Evolutionary conservation across 345 rosid species (phyloP).

Genomic region (Eucalyptus pauciflora): DNA sequence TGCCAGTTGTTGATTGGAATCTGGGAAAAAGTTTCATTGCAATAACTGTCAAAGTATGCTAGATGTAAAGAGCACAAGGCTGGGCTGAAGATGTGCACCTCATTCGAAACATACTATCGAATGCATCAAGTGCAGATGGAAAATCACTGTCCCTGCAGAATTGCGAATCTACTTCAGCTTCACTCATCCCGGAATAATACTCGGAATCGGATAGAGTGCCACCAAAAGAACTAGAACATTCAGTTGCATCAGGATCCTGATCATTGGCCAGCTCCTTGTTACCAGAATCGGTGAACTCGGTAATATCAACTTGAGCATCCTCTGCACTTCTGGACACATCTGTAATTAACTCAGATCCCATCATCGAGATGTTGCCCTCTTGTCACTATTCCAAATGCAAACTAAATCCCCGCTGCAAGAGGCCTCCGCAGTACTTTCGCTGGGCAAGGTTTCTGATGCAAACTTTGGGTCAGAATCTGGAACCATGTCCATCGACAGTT

Average conservation of each 20-base stretch:
- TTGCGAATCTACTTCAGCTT: constrained; percentile 78
- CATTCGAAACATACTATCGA: constrained; percentile 32
- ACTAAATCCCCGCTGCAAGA: constrained; percentile 8
- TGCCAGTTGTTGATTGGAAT: not conserved
- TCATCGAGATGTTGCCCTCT: constrained; percentile 3
- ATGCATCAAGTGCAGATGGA: constrained; percentile 43
- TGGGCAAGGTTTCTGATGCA: constrained; percentile 7
- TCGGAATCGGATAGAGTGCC: constrained; percentile 44
- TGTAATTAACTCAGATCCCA: constrained; percentile 2
- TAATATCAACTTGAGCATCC: constrained; percentile 50
- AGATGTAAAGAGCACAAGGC: not conserved
- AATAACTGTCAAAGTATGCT: not conserved
- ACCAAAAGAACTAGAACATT: constrained; percentile 82
- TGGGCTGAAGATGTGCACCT: constrained; percentile 34
- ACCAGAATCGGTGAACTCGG: constrained; percentile 12
- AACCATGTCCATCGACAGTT: constrained; percentile 23
- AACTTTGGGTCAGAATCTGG: constrained; percentile 6
- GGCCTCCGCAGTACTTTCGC: constrained; percentile 3
- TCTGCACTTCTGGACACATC: constrained; percentile 13
- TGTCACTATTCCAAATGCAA: constrained; percentile 8
- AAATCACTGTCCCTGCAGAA: constrained; percentile 38
- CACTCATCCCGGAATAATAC: constrained; percentile 38
- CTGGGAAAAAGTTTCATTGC: not conserved
- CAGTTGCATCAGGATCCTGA: constrained; percentile 78
- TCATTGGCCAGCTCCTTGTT: constrained; percentile 4